These are phyloP conservation scores for Tilletia setariae DNA, from an alignment of 1,284 basidiomycete genomes.

Conservation along the genomic window DNA sequence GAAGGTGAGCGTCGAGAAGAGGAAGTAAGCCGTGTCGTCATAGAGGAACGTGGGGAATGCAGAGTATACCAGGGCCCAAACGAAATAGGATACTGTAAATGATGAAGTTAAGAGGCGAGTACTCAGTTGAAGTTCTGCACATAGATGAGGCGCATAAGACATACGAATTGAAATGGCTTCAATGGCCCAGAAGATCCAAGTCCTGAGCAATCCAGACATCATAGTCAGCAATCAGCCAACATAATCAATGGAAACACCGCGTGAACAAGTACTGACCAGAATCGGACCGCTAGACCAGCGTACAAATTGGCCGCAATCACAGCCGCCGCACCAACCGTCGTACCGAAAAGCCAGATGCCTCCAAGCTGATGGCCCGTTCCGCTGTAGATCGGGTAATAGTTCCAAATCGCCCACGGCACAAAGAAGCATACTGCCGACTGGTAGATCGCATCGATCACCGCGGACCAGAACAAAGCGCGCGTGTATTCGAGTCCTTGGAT, in stretches of 20 bases:
- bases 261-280: conserved; percentile 12
- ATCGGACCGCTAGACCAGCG: conserved; percentile 31
- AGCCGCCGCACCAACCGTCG: conserved; percentile 79
- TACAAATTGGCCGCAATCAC: conserved; percentile 75
- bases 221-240: not conserved
- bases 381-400: conserved; percentile 55
- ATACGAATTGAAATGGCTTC: conserved; percentile 36
- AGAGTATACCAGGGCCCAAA: conserved; percentile 44
- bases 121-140: not conserved
- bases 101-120: not conserved
- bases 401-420: conserved; percentile 77
- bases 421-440: conserved; percentile 88
- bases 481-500: conserved; percentile 92
- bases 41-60: conserved; percentile 34
- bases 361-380: conserved; percentile 54
- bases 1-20: conserved; percentile 41
- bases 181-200: conserved; percentile 40
- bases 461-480: conserved; percentile 83
- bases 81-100: conserved; percentile 32
- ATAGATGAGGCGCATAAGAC: not conserved
- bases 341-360: conserved; percentile 78
- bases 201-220: conserved; percentile 19
- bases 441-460: conserved; percentile 90
- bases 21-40: conserved; percentile 35
- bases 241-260: not conserved